Evolutionary conservation across 345 rosid genomes (phyloP), one percentile per base, ranked within the genome.

Genomic region (Syzygium jambos): DNA sequence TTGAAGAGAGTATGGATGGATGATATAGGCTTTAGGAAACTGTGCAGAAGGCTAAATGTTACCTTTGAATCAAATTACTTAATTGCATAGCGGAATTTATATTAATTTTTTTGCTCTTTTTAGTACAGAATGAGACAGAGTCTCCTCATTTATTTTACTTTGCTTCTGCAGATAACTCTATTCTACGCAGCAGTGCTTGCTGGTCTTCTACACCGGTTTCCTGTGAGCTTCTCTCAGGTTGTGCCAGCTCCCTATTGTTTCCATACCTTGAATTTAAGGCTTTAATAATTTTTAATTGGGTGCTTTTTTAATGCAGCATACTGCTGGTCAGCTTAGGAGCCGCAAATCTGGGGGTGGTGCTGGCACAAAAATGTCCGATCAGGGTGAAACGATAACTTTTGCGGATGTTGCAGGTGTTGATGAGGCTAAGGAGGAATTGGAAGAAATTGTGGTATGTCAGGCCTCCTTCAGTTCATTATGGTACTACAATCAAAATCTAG

Each of bases 351-450:
- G 96, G 86, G 95, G 96, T 87, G 84, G 96, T 73, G 93, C 91
- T 86, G 93, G 95, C 88, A 88, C 93, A 34, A 94, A 95, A 91
- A 94, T 87, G n/a, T 86, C 96, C 51, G 97, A 93, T 38, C 96
- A 93, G 87, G 97, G 96, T 85, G 98, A 94, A 89, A 84, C 91
- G 65, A 94, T 98, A 85, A 95, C 96, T 86, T 98, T 98, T 93
- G 96, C 99, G 85, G 99, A 98, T 87, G 98, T 98, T 89, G 99
- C 99, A 51, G 99, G 99, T 87, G 95, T 96, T 38, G 98, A 98
- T 92, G 99, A 96, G 90, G 99, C 99, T 22, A 98, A 95, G 92
- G 99, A 98, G 91, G 99, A 98, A 93, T 92, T 98, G 51, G 98
- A 98, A 93, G 99, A 98, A 91, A 98, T 98, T 68, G 99, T 98